Conservation (phyloP, 2,329 filamentous ascomycete species). For the Didymella segeticola region DNA sequence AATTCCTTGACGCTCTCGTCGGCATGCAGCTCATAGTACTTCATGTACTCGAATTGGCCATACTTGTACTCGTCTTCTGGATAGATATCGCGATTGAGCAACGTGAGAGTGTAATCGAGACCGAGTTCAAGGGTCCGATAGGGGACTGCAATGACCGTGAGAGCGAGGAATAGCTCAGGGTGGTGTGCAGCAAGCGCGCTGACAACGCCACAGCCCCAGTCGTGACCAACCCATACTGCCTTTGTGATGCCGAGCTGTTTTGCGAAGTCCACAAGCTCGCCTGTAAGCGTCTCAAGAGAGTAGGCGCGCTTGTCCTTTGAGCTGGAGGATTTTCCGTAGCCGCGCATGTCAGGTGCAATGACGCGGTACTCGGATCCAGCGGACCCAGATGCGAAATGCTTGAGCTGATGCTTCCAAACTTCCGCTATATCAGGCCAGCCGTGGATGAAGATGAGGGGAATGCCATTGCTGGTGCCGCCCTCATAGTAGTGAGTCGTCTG, state of each 20-base stretch:
- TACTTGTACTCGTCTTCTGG: constrained; percentile 52
- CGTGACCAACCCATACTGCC: constrained; percentile 59
- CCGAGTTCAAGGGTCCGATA: constrained; percentile 53
- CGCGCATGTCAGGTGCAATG: constrained; percentile 42
- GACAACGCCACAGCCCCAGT: constrained; percentile 51
- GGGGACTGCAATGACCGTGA: constrained; percentile 47
- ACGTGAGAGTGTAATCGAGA: constrained; percentile 43
- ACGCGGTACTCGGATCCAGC: constrained; percentile 37
- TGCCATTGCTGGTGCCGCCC: constrained; percentile 28
- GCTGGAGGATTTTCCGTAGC: constrained; percentile 37
- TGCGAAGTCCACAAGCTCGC: constrained; percentile 49
- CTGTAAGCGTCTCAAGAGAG: constrained; percentile 35
- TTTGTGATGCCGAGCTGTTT: constrained; percentile 46
- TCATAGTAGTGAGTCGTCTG: constrained; percentile 35
- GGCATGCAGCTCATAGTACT: constrained; percentile 38
- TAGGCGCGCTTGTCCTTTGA: constrained; percentile 37
- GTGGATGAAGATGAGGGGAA: constrained; percentile 36
- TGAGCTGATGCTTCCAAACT: constrained; percentile 46
- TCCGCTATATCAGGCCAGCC: constrained; percentile 48
- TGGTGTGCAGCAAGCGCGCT: constrained; percentile 41
- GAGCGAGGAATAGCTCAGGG: constrained; percentile 42
- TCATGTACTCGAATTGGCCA: constrained; percentile 48
- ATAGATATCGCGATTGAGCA: constrained; percentile 55
- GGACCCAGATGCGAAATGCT: constrained; percentile 37
- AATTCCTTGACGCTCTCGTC: constrained; percentile 27